phyloP scores from a whole-genome alignment of 2,329 filamentous ascomycete genomes.

The Ophiostoma pallidulum region DNA sequence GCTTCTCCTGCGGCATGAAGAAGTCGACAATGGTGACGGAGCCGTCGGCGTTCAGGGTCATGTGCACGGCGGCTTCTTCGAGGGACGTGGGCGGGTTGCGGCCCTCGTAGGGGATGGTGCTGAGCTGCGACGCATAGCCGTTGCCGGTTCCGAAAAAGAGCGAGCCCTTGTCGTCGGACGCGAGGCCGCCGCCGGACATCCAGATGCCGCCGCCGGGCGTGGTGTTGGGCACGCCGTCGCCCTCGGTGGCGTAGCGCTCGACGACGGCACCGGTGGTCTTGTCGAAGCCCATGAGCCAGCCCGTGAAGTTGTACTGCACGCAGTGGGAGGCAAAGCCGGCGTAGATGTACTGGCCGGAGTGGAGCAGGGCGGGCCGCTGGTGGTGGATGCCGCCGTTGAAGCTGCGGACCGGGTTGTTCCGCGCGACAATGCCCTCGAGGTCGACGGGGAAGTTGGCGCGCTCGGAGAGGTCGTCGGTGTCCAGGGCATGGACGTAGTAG shows the following conservation, averaged over 20 bases:
- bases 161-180: conserved; percentile 36
- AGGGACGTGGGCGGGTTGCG: conserved; percentile 34
- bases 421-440: conserved; percentile 33
- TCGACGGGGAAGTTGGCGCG: conserved; percentile 32
- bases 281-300: conserved; percentile 39
- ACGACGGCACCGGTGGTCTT: conserved; percentile 35
- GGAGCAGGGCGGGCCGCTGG: conserved; percentile 36
- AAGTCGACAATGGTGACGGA: conserved; percentile 36
- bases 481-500: conserved; percentile 36
- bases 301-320: conserved; percentile 41
- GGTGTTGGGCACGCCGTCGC: conserved; percentile 30
- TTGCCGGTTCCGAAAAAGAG: conserved; percentile 41
- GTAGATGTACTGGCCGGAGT: conserved; percentile 37
- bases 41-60: conserved; percentile 35
- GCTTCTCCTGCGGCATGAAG: conserved; percentile 42
- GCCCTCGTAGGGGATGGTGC: conserved; percentile 33
- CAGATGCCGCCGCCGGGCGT: conserved; percentile 35
- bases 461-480: conserved; percentile 34
- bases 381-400: conserved; percentile 40
- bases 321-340: conserved; percentile 42
- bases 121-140: conserved; percentile 37
- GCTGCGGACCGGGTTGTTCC: conserved; percentile 35
- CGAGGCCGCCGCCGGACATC: conserved; percentile 40
- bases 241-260: conserved; percentile 34
- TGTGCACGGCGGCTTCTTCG: conserved; percentile 40